Evolutionary conservation across 495 filamentous ascomycete species (phyloP).

Genomic region (Bacidia rubella): DNA sequence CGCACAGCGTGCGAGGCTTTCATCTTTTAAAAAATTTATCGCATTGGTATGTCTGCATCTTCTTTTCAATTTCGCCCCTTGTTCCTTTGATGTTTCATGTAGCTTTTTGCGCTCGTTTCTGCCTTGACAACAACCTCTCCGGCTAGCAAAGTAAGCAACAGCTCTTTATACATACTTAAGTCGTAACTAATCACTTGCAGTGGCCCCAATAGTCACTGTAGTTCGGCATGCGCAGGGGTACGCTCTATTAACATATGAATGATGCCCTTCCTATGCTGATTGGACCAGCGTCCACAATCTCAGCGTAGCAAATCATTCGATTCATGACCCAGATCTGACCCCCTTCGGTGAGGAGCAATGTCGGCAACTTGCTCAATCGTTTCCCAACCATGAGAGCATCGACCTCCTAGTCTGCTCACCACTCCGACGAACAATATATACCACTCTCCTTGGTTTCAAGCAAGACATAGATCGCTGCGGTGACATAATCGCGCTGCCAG

Average conservation of each 20-base stretch:
- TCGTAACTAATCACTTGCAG: neutral
- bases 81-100: neutral
- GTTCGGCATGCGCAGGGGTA: constrained; percentile 4
- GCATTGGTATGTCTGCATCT: too few relatives aligned
- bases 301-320: constrained; percentile 48
- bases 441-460: constrained; percentile 57
- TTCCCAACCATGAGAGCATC: constrained; percentile 51
- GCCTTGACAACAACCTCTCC: too few relatives aligned
- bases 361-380: constrained; percentile 39
- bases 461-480: constrained; percentile 36
- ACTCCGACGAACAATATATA: constrained; percentile 71
- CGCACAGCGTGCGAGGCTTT: neutral
- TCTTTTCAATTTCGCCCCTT: neutral
- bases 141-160: too few relatives aligned
- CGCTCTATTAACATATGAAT: neutral
- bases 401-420: constrained; percentile 71
- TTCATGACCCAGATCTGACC: constrained; percentile 70
- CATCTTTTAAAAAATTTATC: too few relatives aligned
- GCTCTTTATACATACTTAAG: too few relatives aligned
- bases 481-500: constrained; percentile 56
- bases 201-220: constrained; percentile 4
- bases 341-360: constrained; percentile 67
- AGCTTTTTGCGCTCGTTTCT: too few relatives aligned
- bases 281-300: constrained; percentile 67
- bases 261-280: neutral